These are phyloP conservation scores for Penicillium polonicum DNA, from an alignment of 2,329 filamentous ascomycete genomes.

Conservation along the genomic window DNA sequence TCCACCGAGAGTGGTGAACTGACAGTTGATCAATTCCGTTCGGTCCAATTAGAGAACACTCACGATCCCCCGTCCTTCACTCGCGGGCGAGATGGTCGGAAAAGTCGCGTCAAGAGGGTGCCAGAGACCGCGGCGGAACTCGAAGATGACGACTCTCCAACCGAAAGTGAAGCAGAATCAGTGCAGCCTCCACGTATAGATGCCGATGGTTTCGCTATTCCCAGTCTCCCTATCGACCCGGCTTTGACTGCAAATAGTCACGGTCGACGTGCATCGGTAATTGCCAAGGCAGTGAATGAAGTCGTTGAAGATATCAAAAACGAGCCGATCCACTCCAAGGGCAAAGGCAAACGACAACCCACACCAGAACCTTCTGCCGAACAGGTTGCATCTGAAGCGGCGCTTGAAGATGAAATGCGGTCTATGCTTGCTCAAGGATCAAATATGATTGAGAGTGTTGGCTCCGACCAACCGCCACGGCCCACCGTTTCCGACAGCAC, in stretches of 20 bases:
- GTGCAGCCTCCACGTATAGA: constrained; percentile 51
- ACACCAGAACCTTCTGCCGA: constrained; percentile 58
- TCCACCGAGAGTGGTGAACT: constrained; percentile 79
- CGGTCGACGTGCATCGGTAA: constrained; percentile 20
- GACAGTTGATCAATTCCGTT: constrained; percentile 79
- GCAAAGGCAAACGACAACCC: constrained; percentile 32
- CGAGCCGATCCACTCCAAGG: constrained; percentile 22
- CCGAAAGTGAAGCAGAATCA: constrained; percentile 18
- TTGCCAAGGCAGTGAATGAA: constrained; percentile 23
- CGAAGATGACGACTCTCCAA: constrained; percentile 46
- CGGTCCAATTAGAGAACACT: constrained; percentile 58
- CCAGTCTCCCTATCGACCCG: constrained; percentile 50
- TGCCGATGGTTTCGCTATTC: constrained; percentile 68
- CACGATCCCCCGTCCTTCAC: constrained; percentile 82
- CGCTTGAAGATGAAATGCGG: constrained; percentile 67
- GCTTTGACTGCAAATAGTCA: constrained; percentile 31
- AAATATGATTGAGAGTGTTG: constrained; percentile 34
- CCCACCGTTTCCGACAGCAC: constrained; percentile 53
- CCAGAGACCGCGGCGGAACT: constrained; percentile 43
- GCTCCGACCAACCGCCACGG: constrained; percentile 8
- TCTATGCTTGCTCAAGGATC: constrained; percentile 57
- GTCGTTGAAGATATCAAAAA: constrained; percentile 24
- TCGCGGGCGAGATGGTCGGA: constrained; percentile 56
- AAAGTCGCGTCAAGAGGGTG: constrained; percentile 42
- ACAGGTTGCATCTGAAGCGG: constrained; percentile 58